Conservation (phyloP, 441 rosid species). For the Jatropha podagrica region DNA sequence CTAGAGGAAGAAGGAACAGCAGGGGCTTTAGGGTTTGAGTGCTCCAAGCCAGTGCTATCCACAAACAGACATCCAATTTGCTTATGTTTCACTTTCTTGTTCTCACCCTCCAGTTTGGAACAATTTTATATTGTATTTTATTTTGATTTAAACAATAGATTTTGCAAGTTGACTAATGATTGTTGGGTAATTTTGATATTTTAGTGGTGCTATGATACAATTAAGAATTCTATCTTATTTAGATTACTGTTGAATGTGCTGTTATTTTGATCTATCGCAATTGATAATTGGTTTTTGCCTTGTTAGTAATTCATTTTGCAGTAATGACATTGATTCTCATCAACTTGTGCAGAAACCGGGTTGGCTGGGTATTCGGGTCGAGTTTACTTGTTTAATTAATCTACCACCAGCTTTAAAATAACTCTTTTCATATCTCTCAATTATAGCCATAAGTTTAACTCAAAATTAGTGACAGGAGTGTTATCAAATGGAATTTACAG, state of each 20-base stretch:
- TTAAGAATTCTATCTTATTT: background rate
- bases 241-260: background rate
- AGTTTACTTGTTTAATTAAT: no score
- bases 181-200: background rate
- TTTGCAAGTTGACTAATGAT: background rate
- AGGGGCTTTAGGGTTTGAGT: conserved; percentile 61
- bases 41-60: background rate
- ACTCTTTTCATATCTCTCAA: no score
- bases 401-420: no score
- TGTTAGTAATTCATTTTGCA: no score
- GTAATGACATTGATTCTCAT: no score
- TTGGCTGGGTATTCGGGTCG: no score
- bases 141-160: conserved; percentile 8
- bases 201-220: background rate
- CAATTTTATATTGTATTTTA: conserved; percentile 13
- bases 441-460: no score
- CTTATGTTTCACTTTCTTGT: background rate
- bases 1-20: conserved; percentile 79
- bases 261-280: background rate
- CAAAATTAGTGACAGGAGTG: no score
- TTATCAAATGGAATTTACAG: no score
- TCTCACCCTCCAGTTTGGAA: background rate
- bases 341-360: no score
- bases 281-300: background rate
- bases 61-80: background rate